Conservation (phyloP, 1,284 basidiomycete species). For the Rugiboletus extremiorientalis region DNA sequence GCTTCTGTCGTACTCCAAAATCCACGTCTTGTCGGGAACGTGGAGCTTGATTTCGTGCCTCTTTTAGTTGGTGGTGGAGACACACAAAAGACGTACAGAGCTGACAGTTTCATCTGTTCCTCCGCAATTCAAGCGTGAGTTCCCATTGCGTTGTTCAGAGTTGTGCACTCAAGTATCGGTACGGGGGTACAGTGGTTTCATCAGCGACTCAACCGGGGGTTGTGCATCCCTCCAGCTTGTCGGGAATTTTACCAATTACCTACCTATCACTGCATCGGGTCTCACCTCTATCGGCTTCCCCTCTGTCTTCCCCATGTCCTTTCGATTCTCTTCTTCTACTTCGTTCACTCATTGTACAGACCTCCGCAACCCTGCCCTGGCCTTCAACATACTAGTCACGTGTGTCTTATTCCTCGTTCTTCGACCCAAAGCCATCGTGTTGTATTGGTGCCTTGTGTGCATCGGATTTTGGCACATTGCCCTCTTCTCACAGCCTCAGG, state of each 20-base stretch:
- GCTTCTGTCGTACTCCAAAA: slow-evolving; percentile 69
- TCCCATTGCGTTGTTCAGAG: not conserved
- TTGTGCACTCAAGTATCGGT: slow-evolving; percentile 7
- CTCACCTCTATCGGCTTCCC: slow-evolving; percentile 74
- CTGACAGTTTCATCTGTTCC: slow-evolving; percentile 84
- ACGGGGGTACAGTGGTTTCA: slow-evolving; percentile 56
- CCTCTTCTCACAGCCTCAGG: slow-evolving; percentile 76
- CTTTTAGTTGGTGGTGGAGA: slow-evolving; percentile 86
- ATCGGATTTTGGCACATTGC: slow-evolving; percentile 88
- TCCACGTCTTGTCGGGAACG: slow-evolving; percentile 71
- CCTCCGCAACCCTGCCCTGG: slow-evolving; percentile 64
- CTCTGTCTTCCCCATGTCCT: slow-evolving; percentile 68
- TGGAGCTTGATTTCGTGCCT: slow-evolving; percentile 66
- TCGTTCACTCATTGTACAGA: slow-evolving; percentile 68
- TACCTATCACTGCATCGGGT: slow-evolving; percentile 60
- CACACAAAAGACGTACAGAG: slow-evolving; percentile 67
- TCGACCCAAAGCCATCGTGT: slow-evolving; percentile 68
- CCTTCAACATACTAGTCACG: slow-evolving; percentile 69
- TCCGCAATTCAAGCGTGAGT: slow-evolving; percentile 82
- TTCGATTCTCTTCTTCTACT: slow-evolving; percentile 45
- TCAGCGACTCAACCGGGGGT: slow-evolving; percentile 67
- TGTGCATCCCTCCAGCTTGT: slow-evolving; percentile 72
- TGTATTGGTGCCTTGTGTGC: slow-evolving; percentile 78
- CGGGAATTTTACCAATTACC: slow-evolving; percentile 72
- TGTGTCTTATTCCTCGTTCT: slow-evolving; percentile 70